Conservation (phyloP, 2,329 filamentous ascomycete species). For the Ophiostoma montium region DNA sequence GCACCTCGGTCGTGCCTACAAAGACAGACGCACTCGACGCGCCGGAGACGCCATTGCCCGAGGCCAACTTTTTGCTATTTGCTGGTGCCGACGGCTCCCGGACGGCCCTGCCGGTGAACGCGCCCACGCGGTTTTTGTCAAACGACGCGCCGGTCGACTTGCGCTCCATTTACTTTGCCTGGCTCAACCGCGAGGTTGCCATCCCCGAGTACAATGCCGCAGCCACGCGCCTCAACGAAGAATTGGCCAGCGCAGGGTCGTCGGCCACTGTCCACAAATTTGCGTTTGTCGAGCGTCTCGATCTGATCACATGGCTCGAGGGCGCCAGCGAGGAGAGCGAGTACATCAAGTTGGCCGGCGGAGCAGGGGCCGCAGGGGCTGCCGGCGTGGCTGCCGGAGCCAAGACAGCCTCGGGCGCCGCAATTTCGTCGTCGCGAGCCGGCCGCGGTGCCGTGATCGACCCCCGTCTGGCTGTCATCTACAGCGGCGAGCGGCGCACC, state of each 20-base stretch:
- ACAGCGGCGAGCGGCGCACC: slow-evolving; percentile 80
- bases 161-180: slow-evolving; percentile 91
- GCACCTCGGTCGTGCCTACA: slow-evolving; percentile 57
- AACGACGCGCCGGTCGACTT: slow-evolving; percentile 61
- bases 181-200: slow-evolving; percentile 80
- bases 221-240: slow-evolving; percentile 66
- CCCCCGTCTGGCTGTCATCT: slow-evolving; percentile 73
- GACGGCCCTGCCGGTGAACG: slow-evolving; percentile 52
- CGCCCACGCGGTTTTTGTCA: slow-evolving; percentile 78
- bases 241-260: slow-evolving; percentile 41
- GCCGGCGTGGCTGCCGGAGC: slow-evolving; percentile 6
- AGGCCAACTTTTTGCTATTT: slow-evolving; percentile 71
- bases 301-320: slow-evolving; percentile 86
- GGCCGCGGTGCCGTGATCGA: slow-evolving; percentile 54
- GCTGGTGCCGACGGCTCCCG: slow-evolving; percentile 28
- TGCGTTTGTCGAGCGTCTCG: slow-evolving; percentile 79
- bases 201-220: slow-evolving; percentile 86
- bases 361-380: slow-evolving; percentile 14
- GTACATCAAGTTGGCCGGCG: slow-evolving; percentile 59
- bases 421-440: slow-evolving; percentile 34
- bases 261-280: slow-evolving; percentile 68
- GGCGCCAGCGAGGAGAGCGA: slow-evolving; percentile 83
- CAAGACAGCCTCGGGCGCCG: slow-evolving; percentile 23
- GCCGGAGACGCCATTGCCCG: slow-evolving; percentile 50
- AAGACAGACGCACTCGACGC: slow-evolving; percentile 51